Evolutionary conservation across 108 stramenopile species (phyloP).

Genomic region (Pseudonitzschia multiseries): DNA sequence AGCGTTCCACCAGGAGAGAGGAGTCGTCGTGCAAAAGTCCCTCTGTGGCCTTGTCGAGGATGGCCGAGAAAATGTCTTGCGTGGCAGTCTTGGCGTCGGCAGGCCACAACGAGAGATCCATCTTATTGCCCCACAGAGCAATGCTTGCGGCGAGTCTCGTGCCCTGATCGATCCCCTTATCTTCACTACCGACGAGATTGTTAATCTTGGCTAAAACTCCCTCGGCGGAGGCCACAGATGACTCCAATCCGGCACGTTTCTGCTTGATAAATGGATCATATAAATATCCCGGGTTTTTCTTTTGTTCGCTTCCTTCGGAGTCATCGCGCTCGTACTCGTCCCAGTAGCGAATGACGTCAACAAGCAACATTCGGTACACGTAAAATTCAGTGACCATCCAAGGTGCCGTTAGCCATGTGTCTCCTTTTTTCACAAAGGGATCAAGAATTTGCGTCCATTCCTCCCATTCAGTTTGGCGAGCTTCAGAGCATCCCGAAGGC

Average conservation of each 20-base stretch:
- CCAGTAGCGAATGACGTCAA: conserved; percentile 83
- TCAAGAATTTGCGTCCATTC: conserved; percentile 84
- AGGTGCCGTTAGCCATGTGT: conserved; percentile 93
- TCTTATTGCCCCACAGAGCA: conserved; percentile 96
- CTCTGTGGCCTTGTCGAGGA: conserved; percentile 70
- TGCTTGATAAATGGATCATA: conserved; percentile 88
- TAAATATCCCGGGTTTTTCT: conserved; percentile 52
- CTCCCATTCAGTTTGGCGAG: conserved; percentile 36
- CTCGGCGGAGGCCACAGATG: conserved; percentile 68
- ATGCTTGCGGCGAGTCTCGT: conserved; percentile 60
- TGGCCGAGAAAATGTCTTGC: conserved; percentile 71
- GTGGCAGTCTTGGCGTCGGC: conserved; percentile 65
- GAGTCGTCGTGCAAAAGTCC: conserved; percentile 93
- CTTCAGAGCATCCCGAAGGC: conserved; percentile 45
- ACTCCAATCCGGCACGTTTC: conserved; percentile 75
- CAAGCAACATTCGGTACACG: conserved; percentile 79
- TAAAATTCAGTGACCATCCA: conserved; percentile 97
- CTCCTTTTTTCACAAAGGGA: conserved; percentile 58
- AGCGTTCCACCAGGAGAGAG: conserved; percentile 50
- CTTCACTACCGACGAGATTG: conserved; percentile 32
- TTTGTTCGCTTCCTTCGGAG: background rate
- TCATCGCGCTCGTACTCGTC: conserved; percentile 31
- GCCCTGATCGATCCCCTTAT: conserved; percentile 36
- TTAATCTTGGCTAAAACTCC: conserved; percentile 63
- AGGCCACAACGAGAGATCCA: conserved; percentile 96